Percentiles rank a stretch among this genome's conserved stretches.
Evolutionary conservation across 306 rosid species (phyloP).

Genomic region (Mimosa bimucronata): DNA sequence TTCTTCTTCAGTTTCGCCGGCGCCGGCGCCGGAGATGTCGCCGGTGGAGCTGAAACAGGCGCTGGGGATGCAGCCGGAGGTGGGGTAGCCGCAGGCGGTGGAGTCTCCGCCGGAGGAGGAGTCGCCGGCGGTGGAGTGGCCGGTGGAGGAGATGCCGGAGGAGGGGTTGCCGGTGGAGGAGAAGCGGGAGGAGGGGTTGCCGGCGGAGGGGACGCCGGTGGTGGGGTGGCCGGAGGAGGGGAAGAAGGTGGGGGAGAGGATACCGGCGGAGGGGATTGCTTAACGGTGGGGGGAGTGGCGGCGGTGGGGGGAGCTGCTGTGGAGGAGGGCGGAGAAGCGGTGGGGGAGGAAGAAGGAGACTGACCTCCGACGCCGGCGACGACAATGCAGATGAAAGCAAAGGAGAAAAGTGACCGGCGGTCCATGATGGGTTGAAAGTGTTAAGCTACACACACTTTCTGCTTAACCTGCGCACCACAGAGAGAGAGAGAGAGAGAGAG

Average conservation of each 20-base stretch:
- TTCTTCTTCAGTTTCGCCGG: conserved; percentile 39
- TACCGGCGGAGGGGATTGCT: conserved; percentile 39
- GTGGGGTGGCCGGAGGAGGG: conserved; percentile 32
- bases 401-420: conserved; percentile 29
- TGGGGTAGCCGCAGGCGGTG: not conserved
- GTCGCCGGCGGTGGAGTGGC: conserved; percentile 19
- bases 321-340: conserved; percentile 41
- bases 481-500: not conserved
- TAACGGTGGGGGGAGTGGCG: conserved; percentile 28
- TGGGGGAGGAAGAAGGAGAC: conserved; percentile 61
- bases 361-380: conserved; percentile 65
- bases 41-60: conserved; percentile 33
- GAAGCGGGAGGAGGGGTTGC: conserved; percentile 31
- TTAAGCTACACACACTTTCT: conserved; percentile 31
- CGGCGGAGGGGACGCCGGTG: conserved; percentile 31
- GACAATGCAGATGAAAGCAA: conserved; percentile 58
- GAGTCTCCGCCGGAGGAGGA: not conserved
- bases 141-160: not conserved
- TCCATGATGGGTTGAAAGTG: conserved; percentile 37
- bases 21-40: conserved; percentile 59
- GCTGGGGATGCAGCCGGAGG: conserved; percentile 44
- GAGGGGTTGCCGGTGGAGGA: conserved; percentile 7
- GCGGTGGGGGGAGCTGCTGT: conserved; percentile 45
- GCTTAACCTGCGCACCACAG: conserved; percentile 32
- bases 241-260: conserved; percentile 36